A percentile compares a stretch with the other conserved stretches of the same genome.
phyloP scores from a whole-genome alignment of 768 basidiomycete genomes.

The Holtermannia corniformis region DNA sequence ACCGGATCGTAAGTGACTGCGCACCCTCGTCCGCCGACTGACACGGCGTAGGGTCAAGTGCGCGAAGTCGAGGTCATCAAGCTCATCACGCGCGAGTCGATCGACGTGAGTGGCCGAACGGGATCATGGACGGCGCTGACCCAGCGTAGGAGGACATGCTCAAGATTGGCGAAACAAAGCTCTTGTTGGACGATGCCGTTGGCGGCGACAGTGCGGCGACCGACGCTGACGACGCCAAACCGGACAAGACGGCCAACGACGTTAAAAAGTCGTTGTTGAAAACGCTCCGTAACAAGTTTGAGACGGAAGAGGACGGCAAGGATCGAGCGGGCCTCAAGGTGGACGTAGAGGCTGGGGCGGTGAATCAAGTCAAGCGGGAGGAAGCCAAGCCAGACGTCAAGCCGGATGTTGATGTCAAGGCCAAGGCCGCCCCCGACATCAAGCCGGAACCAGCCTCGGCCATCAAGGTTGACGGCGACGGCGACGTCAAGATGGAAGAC shows the following conservation, averaged over 20 bases:
- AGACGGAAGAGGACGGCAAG: slow-evolving; percentile 47
- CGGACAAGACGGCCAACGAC: slow-evolving; percentile 60
- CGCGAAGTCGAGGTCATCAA: slow-evolving; percentile 90
- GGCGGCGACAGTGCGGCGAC: slow-evolving; percentile 57
- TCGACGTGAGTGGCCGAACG: slow-evolving; percentile 48
- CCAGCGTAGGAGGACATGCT: slow-evolving; percentile 75
- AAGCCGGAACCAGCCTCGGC: too few relatives aligned
- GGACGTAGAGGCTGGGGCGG: too few relatives aligned
- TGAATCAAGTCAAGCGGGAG: too few relatives aligned
- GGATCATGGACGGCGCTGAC: not conserved
- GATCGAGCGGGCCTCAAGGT: not conserved
- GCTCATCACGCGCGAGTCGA: slow-evolving; percentile 78
- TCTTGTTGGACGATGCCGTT: slow-evolving; percentile 87
- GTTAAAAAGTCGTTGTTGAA: slow-evolving; percentile 82
- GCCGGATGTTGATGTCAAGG: too few relatives aligned
- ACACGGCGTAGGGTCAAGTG: slow-evolving; percentile 39
- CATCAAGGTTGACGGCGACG: too few relatives aligned
- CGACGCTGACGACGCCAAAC: slow-evolving; percentile 50
- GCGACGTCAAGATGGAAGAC: too few relatives aligned
- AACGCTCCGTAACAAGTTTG: slow-evolving; percentile 71
- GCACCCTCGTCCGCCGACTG: not conserved
- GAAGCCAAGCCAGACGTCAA: too few relatives aligned
- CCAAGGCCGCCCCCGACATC: too few relatives aligned
- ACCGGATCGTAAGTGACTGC: slow-evolving; percentile 58
- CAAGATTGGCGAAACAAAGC: slow-evolving; percentile 74